phyloP scores from a whole-genome alignment of 768 basidiomycete species.

The Leccinum fibrillosum region DNA sequence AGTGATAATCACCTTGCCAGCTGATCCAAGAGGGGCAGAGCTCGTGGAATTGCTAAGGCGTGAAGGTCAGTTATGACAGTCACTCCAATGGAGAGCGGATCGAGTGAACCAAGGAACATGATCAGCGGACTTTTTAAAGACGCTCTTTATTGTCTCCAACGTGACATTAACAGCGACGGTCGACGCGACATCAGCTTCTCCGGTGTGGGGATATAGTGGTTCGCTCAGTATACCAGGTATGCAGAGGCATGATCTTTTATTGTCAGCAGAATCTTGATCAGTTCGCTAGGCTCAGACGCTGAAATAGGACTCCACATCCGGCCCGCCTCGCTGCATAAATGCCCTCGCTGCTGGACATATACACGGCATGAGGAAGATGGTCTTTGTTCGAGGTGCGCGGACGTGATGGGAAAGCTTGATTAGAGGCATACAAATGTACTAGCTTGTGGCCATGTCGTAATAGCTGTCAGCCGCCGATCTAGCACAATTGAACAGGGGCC shows the following conservation, averaged over 20 bases:
- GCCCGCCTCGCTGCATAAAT: conserved; percentile 65
- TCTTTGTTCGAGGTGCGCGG: conserved; percentile 65
- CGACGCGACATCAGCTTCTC: conserved; percentile 37
- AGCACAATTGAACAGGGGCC: background rate
- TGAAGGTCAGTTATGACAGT: conserved; percentile 26
- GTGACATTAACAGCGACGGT: conserved; percentile 50
- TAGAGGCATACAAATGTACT: background rate
- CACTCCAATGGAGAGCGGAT: too few species aligned
- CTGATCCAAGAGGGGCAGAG: conserved; percentile 23
- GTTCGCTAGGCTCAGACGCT: conserved; percentile 9
- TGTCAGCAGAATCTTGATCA: background rate
- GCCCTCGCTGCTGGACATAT: conserved; percentile 90
- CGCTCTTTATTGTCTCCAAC: conserved; percentile 80
- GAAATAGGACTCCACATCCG: conserved; percentile 50
- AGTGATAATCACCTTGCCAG: conserved; percentile 58
- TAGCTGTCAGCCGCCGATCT: background rate
- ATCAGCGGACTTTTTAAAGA: conserved; percentile 63
- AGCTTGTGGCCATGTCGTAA: background rate
- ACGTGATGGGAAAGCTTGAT: conserved; percentile 14
- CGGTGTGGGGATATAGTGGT: conserved; percentile 49
- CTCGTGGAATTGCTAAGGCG: conserved; percentile 44
- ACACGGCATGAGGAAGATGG: conserved; percentile 47
- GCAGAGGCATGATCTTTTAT: conserved; percentile 7
- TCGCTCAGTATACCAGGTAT: conserved; percentile 46
- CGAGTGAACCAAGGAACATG: background rate